Percentiles rank a stretch among this genome's conserved stretches.
phyloP scores from a whole-genome alignment of 1,284 basidiomycete genomes.

The Vanrija pseudolonga region DNA sequence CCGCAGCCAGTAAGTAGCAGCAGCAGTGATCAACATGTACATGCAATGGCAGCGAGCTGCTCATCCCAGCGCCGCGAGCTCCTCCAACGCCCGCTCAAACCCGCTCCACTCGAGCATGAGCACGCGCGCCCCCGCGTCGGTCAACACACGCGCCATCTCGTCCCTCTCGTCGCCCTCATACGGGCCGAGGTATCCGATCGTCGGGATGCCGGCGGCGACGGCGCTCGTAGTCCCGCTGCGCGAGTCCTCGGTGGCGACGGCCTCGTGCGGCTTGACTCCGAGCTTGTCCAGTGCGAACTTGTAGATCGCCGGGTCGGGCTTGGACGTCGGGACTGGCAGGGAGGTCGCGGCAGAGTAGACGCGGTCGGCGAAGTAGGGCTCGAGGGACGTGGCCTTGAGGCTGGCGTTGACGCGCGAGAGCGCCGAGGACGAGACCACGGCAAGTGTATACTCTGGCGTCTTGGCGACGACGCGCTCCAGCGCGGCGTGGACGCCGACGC shows the following conservation, averaged over 20 bases:
- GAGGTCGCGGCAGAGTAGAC: conserved; percentile 47
- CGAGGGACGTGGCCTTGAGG: conserved; percentile 17
- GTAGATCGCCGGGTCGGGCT: conserved; percentile 32
- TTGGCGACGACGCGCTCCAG: conserved; percentile 10
- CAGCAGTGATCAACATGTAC: too few relatives aligned
- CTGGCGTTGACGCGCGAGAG: conserved; percentile 22
- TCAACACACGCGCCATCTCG: conserved; percentile 13
- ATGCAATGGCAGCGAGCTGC: too few relatives aligned
- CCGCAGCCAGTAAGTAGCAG: too few relatives aligned
- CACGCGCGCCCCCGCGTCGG: conserved; percentile 20
- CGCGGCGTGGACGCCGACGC: conserved; percentile 13
- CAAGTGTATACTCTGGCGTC: too few relatives aligned
- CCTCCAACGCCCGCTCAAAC: conserved; percentile 1
- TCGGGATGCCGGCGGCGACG: conserved; percentile 17
- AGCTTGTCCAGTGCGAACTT: conserved; percentile 14
- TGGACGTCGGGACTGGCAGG: conserved; percentile 19
- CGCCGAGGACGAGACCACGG: conserved; percentile 22
- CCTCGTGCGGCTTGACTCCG: conserved; percentile 7
- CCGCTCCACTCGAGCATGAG: conserved; percentile 26
- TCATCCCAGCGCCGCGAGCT: too few relatives aligned
- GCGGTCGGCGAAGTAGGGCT: conserved; percentile 49
- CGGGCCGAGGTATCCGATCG: conserved; percentile 27
- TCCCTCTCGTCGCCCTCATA: conserved; percentile 19
- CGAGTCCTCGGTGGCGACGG: conserved; percentile 28
- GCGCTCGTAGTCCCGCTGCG: conserved; percentile 21